These are phyloP conservation scores for Cucumis hystrix DNA, from an alignment of 306 rosid genomes.

Conservation along the genomic window DNA sequence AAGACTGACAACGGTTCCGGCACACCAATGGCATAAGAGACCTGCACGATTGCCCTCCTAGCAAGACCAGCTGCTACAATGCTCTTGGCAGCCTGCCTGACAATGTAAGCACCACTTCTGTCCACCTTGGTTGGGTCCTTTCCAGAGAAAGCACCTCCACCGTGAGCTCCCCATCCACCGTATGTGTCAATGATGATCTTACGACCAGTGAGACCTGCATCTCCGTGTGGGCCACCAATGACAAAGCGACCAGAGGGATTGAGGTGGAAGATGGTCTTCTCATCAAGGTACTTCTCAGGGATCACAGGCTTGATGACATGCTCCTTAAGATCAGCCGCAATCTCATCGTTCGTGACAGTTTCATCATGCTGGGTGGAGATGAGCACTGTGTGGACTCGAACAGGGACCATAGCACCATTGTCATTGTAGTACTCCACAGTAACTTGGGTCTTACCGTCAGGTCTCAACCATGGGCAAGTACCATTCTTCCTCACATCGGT, in stretches of 20 bases:
- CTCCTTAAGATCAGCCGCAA: slow-evolving; percentile 11
- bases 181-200: slow-evolving; percentile 9
- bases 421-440: slow-evolving; percentile 11
- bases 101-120: slow-evolving; percentile 14
- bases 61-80: slow-evolving; percentile 8
- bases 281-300: slow-evolving; percentile 14
- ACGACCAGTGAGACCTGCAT: slow-evolving; percentile 13
- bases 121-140: slow-evolving; percentile 15
- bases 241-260: slow-evolving; percentile 12
- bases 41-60: slow-evolving; percentile 9
- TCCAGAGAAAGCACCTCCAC: slow-evolving; percentile 13
- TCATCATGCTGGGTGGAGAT: slow-evolving; percentile 12
- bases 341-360: slow-evolving; percentile 10
- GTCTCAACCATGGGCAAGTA: slow-evolving; percentile 13
- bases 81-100: slow-evolving; percentile 14
- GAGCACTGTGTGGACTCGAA: slow-evolving; percentile 12
- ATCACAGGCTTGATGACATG: slow-evolving; percentile 10
- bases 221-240: slow-evolving; percentile 13
- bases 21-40: slow-evolving; percentile 12
- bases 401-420: slow-evolving; percentile 9
- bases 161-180: slow-evolving; percentile 14
- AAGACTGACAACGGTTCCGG: slow-evolving; percentile 11
- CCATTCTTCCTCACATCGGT: slow-evolving; percentile 8
- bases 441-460: slow-evolving; percentile 13
- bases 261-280: slow-evolving; percentile 14